Evolutionary conservation across 768 basidiomycete genomes (phyloP), one percentile per base, ranked within the genome.

Genomic region (Mycena polygramma): DNA sequence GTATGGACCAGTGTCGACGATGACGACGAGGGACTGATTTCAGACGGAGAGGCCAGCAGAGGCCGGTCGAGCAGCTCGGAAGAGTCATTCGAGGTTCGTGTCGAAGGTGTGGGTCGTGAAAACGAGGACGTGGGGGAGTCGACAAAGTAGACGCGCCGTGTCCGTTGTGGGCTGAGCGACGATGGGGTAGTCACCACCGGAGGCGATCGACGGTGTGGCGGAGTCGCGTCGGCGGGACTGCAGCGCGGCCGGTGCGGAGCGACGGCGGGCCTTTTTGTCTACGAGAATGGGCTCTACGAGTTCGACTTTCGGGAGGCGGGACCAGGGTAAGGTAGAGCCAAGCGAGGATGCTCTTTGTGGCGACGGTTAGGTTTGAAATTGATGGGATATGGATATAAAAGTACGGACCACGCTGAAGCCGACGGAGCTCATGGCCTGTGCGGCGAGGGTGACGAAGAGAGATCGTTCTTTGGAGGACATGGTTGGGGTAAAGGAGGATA

Each of bases 291-390:
- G 71, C 35, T 73, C 69, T 30, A 75, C 69, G 24, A 65, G 66
- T 8, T 57, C 70, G 8, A 70, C 68, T 52, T 63, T 64, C 14
- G 67, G n/a, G 54, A 11, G 63, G 60, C 10, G 77, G 78, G 49
- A 75, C 48, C 10, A 73, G 45, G 39, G 72, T 62, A n/a, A 79
- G 66, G 74, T 74, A 78, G 7, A 77, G 41, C 62, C 76, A 74
- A 46, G 79, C 77, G 49, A 78, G 63, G 37, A 79, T 69, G 58
- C 77, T 78, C 79, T 79, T 62, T 57, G 19, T 22, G 7, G 20
- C 14, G 15, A 2, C 41, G 41, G 37, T 37, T 30, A 51, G 51
- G 48, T 55, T 51, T 57, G 58, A 55, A 36, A 43, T 51, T 45
- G 3, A 19, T 10, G 24, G 39, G 48, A 52, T 41, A 41, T 2